phyloP scores from a whole-genome alignment of 306 rosid species.

The Quercus bicolor region DNA sequence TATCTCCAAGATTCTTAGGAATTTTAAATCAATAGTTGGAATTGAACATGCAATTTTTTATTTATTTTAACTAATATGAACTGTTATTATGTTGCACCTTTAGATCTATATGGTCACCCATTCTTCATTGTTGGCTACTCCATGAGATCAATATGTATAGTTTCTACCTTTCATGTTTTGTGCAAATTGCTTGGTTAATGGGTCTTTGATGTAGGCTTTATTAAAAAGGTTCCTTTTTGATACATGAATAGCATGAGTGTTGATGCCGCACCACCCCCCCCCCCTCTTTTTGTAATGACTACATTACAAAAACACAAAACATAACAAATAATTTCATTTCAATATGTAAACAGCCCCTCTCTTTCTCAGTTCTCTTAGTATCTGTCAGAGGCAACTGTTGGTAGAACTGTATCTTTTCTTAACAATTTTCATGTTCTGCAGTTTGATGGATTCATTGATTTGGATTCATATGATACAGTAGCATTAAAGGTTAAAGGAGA shows the following conservation, averaged over 20 bases:
- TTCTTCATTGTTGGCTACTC: background rate
- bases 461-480: conserved; percentile 82
- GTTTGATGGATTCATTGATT: conserved; percentile 85
- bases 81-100: background rate
- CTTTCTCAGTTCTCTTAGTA: background rate
- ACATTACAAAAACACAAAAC: background rate
- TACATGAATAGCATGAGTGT: background rate
- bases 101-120: background rate
- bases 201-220: conserved; percentile 1
- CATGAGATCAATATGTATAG: background rate
- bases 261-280: background rate
- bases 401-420: background rate
- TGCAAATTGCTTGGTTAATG: background rate
- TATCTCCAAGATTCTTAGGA: conserved; percentile 5
- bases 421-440: conserved; percentile 32
- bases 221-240: background rate
- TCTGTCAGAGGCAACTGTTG: background rate
- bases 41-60: background rate
- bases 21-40: background rate
- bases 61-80: background rate
- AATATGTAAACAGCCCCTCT: background rate
- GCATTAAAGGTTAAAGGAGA: conserved; percentile 86
- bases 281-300: background rate
- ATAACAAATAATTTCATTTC: background rate
- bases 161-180: background rate